Percentiles rank a stretch among this genome's conserved stretches.
Evolutionary conservation across 345 rosid genomes (phyloP).

Genomic region (Iberis pinnata): DNA sequence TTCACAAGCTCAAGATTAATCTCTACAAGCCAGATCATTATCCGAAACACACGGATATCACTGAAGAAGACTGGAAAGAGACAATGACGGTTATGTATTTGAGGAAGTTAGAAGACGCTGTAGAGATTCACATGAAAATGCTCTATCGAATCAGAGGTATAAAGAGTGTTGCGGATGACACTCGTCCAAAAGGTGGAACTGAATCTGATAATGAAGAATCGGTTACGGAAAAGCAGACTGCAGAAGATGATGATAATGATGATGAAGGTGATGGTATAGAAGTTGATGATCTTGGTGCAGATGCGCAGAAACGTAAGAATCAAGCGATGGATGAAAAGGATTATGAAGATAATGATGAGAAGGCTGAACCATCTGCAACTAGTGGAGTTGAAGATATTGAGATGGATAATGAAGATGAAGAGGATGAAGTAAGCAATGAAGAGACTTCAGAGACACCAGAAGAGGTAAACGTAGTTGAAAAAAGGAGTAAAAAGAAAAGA

Average conservation of each 20-base stretch:
- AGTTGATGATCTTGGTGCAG: conserved; percentile 77
- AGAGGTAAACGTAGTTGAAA: conserved; percentile 26
- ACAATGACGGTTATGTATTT: conserved; percentile 43
- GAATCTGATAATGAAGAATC: conserved; percentile 46
- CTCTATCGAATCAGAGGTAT: conserved; percentile 70
- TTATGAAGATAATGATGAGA: conserved; percentile 65
- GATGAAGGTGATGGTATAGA: conserved; percentile 45
- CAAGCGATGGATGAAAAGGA: conserved; percentile 67
- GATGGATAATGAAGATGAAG: conserved; percentile 31
- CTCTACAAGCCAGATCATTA: conserved; percentile 55
- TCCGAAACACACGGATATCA: conserved; percentile 40
- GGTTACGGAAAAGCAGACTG: conserved; percentile 25
- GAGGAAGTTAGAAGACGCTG: conserved; percentile 89
- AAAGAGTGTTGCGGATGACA: conserved; percentile 36
- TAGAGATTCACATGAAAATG: conserved; percentile 60
- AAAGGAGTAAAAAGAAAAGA: conserved; percentile 33
- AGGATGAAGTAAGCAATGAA: conserved; percentile 34
- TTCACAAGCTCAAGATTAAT: conserved; percentile 77
- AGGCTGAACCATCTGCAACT: conserved; percentile 27
- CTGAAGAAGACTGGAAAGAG: conserved; percentile 58
- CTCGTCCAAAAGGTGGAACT: conserved; percentile 34
- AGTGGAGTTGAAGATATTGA: conserved; percentile 31
- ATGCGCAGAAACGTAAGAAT: conserved; percentile 54
- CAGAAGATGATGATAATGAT: conserved; percentile 37
- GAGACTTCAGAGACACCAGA: conserved; percentile 14